phyloP scores from a whole-genome alignment of 2,329 filamentous ascomycete species.

The Pseudohalonectria lignicola region DNA sequence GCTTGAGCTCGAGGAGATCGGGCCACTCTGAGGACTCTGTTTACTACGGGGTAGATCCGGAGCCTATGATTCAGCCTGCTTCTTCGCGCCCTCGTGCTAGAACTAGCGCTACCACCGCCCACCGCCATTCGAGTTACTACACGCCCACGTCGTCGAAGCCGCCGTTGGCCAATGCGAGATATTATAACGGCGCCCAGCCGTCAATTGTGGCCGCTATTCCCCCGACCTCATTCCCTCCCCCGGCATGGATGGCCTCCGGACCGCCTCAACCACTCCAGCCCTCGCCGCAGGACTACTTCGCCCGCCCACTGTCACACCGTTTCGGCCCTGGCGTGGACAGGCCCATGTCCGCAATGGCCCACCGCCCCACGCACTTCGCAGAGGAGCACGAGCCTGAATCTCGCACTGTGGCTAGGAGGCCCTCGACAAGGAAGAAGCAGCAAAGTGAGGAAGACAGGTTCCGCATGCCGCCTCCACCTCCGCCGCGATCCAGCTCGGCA shows the following conservation, averaged over 20 bases:
- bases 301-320: not conserved
- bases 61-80: slow-evolving; percentile 14
- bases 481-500: slow-evolving; percentile 1
- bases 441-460: slow-evolving; percentile 31
- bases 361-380: slow-evolving; percentile 20
- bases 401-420: slow-evolving; percentile 18
- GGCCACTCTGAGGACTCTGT: slow-evolving; percentile 19
- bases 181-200: slow-evolving; percentile 18
- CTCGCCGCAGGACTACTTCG: no score
- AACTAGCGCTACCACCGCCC: slow-evolving; percentile 12
- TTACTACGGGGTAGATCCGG: slow-evolving; percentile 26
- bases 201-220: slow-evolving; percentile 9
- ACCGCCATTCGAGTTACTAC: slow-evolving; percentile 24
- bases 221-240: slow-evolving; percentile 17
- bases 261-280: slow-evolving; percentile 3
- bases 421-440: slow-evolving; percentile 24
- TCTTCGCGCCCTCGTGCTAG: slow-evolving; percentile 27
- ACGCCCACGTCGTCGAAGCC: slow-evolving; percentile 18
- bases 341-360: slow-evolving; percentile 27
- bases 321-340: slow-evolving; percentile 8
- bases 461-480: slow-evolving; percentile 37
- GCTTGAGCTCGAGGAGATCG: slow-evolving; percentile 15
- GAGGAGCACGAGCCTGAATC: slow-evolving; percentile 31
- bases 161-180: slow-evolving; percentile 23
- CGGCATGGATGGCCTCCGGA: slow-evolving; percentile 9